These are phyloP conservation scores for Adansonia rubrostipa DNA, from an alignment of 441 rosid species.

Conservation along the genomic window DNA sequence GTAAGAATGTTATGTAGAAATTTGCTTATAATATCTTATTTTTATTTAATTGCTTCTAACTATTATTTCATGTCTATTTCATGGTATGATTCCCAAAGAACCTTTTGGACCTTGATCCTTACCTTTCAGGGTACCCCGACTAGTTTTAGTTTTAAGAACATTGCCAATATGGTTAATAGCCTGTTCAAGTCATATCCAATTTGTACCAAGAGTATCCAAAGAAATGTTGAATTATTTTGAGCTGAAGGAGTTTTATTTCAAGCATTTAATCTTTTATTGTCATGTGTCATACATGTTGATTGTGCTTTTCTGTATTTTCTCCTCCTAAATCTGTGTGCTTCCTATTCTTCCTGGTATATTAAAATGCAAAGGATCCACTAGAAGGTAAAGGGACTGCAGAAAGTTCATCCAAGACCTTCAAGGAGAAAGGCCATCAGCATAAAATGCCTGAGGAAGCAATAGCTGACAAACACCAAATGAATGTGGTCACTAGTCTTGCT, in stretches of 20 bases:
- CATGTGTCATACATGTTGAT: constrained; percentile 4
- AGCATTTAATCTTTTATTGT: background rate
- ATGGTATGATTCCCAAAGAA: background rate
- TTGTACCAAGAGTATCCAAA: background rate
- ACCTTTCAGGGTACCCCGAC: background rate
- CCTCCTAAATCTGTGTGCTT: constrained; percentile 10
- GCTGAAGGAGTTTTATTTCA: background rate
- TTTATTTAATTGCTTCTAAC: constrained; percentile 7
- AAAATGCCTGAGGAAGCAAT: constrained; percentile 48
- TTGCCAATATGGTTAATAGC: background rate
- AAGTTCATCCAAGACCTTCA: constrained; percentile 43
- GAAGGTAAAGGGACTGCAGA: constrained; percentile 41
- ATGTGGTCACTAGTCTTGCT: constrained; percentile 79
- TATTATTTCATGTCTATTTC: background rate
- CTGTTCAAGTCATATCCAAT: constrained; percentile 4
- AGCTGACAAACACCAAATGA: constrained; percentile 50
- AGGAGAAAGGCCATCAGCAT: constrained; percentile 44
- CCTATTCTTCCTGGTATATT: constrained; percentile 19
- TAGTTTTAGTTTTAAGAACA: background rate
- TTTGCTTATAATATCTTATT: background rate
- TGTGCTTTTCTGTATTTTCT: background rate
- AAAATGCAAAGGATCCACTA: constrained; percentile 44
- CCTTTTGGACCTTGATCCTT: background rate
- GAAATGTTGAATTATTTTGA: background rate
- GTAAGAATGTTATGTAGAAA: background rate